phyloP scores from a whole-genome alignment of 1,139 yeast genomes.

The Geotrichum candidum region DNA sequence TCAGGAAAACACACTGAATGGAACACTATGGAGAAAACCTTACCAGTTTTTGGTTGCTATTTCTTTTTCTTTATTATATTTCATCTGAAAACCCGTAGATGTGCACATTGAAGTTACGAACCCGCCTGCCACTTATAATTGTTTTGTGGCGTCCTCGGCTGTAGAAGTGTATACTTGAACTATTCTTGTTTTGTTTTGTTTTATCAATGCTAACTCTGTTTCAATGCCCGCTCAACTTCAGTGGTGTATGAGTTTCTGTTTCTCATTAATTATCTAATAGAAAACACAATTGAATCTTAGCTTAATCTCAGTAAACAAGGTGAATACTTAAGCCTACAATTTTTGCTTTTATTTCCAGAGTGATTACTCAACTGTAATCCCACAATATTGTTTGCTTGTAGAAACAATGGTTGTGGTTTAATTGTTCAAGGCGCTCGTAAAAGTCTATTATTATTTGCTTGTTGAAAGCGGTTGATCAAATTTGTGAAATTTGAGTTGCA shows the following conservation, averaged over 20 bases:
- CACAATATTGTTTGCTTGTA: too few species aligned
- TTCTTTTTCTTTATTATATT: neutral
- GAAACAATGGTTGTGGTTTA: too few species aligned
- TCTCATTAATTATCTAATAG: too few species aligned
- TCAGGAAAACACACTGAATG: neutral
- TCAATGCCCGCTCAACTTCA: too few species aligned
- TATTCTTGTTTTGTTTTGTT: neutral
- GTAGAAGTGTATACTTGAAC: neutral
- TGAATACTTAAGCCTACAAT: too few species aligned
- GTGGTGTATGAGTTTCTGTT: too few species aligned
- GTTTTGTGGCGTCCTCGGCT: neutral
- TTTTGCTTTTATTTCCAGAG: too few species aligned
- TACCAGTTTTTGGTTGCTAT: neutral
- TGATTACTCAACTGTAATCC: too few species aligned
- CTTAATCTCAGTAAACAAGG: too few species aligned
- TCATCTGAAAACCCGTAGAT: neutral
- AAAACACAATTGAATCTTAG: too few species aligned
- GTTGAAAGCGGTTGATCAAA: neutral
- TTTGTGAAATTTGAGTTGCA: neutral
- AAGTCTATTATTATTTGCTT: neutral
- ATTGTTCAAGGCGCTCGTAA: neutral
- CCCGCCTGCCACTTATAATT: neutral
- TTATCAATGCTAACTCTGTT: neutral
- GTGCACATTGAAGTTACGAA: neutral
- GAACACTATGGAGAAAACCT: neutral